A percentile compares a stretch with the other conserved stretches of the same genome.
These are phyloP conservation scores for Pichia sp. DNA, from an alignment of 1,139 yeast genomes.

Conservation along the genomic window DNA sequence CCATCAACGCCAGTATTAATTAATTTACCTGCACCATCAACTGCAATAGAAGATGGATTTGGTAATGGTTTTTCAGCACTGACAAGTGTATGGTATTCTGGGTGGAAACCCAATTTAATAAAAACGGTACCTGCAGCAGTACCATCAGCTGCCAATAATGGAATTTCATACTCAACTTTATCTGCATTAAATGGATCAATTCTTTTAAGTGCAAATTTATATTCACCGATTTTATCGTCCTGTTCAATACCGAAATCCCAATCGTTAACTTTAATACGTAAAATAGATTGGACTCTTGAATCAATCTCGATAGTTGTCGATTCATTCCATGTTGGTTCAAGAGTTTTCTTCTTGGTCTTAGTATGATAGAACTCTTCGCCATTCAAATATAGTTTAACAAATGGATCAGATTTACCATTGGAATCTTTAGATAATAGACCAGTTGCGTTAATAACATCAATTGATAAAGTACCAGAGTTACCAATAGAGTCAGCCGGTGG, in stretches of 20 bases:
- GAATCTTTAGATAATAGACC: conserved; percentile 77
- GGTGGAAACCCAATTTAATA: conserved; percentile 56
- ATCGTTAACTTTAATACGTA: conserved; percentile 60
- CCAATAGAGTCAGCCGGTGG: conserved; percentile 72
- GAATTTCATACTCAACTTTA: conserved; percentile 46
- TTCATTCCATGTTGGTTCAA: conserved; percentile 77
- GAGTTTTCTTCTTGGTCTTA: conserved; percentile 74
- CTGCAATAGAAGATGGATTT: conserved; percentile 24
- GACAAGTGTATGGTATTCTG: conserved; percentile 55
- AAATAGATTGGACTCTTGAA: conserved; percentile 54
- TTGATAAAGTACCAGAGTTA: conserved; percentile 67
- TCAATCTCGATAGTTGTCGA: conserved; percentile 42
- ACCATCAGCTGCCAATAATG: conserved; percentile 51
- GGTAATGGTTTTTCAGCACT: conserved; percentile 30
- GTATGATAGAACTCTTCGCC: conserved; percentile 65
- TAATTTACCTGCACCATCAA: conserved; percentile 37
- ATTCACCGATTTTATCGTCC: conserved; percentile 75
- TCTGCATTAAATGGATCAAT: conserved; percentile 48
- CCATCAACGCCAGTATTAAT: conserved; percentile 38
- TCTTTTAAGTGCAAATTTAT: conserved; percentile 50
- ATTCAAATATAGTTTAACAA: conserved; percentile 58
- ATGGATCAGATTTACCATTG: conserved; percentile 93
- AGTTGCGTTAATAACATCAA: conserved; percentile 60
- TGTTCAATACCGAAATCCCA: conserved; percentile 90
- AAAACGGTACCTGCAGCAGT: conserved; percentile 57